Conservation (phyloP, 176 grass and related monocot species). For the Carex littledalei region DNA sequence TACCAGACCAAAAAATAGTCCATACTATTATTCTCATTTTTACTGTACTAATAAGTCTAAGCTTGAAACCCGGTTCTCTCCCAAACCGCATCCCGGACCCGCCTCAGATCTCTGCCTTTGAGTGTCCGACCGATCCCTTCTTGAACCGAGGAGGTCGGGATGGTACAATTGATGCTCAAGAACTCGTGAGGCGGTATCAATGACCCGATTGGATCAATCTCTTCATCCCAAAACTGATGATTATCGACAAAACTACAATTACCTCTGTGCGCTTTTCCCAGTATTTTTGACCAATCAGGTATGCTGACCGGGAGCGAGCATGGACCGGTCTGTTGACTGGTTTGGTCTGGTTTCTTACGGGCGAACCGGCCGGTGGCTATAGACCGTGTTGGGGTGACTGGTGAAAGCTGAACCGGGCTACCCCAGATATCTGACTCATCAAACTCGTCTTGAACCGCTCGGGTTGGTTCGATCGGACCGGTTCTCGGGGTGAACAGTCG, state of each 20-base stretch:
- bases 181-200: conserved; percentile 86
- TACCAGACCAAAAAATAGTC: background rate
- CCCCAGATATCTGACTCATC: conserved; percentile 82
- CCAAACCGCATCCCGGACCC: conserved; percentile 90
- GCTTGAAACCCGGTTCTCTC: conserved; percentile 88
- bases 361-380: conserved; percentile 19
- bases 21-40: background rate
- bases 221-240: conserved; percentile 15
- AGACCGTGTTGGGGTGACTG: background rate
- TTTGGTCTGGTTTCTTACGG: conserved; percentile 25
- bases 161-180: conserved; percentile 45
- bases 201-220: background rate
- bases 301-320: conserved; percentile 74
- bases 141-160: conserved; percentile 66
- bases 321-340: background rate
- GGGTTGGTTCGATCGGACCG: background rate
- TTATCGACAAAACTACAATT: conserved; percentile 1
- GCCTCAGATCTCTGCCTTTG: conserved; percentile 90
- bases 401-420: background rate
- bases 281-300: conserved; percentile 92
- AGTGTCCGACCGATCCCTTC: conserved; percentile 87
- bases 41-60: conserved; percentile 14
- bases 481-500: conserved; percentile 50
- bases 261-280: conserved; percentile 45
- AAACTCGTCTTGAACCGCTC: conserved; percentile 47